These are phyloP conservation scores for Eucommia ulmoides DNA, from an alignment of 257 asterid species.

Conservation along the genomic window DNA sequence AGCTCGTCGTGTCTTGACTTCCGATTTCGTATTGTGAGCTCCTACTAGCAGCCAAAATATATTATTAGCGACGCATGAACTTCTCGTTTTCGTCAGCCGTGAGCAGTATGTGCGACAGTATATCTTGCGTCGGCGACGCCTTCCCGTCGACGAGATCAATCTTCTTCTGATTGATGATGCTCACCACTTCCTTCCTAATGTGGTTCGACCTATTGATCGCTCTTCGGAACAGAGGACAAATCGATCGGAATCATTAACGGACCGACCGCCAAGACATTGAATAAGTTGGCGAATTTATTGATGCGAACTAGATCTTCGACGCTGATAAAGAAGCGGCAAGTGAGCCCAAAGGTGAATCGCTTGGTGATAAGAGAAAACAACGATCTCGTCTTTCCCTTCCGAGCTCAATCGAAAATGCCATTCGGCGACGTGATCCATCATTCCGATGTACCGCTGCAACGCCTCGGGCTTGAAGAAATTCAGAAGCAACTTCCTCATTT, in stretches of 20 bases:
- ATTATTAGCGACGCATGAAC: no score
- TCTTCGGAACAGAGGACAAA: not conserved
- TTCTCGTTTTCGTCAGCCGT: no score
- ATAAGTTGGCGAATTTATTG: not conserved
- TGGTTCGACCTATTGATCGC: not conserved
- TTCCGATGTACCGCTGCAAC: no score
- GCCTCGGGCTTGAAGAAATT: not conserved
- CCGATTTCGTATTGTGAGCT: no score
- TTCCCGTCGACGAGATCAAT: no score
- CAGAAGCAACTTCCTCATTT: no score
- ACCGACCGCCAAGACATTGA: not conserved
- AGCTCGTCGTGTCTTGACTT: no score
- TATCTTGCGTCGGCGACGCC: no score
- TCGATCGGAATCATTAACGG: no score
- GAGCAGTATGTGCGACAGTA: no score
- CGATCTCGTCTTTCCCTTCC: not conserved
- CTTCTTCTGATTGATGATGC: no score
- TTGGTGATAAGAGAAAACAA: not conserved
- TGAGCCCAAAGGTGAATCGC: not conserved
- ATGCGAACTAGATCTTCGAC: not conserved
- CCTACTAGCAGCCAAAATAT: no score
- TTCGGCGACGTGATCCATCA: not conserved
- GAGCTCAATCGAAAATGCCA: not conserved
- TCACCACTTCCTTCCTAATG: not conserved
- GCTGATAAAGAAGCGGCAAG: not conserved